Evolutionary conservation across 208 protist genomes (phyloP).

Genomic region (Crithidia sp.): DNA sequence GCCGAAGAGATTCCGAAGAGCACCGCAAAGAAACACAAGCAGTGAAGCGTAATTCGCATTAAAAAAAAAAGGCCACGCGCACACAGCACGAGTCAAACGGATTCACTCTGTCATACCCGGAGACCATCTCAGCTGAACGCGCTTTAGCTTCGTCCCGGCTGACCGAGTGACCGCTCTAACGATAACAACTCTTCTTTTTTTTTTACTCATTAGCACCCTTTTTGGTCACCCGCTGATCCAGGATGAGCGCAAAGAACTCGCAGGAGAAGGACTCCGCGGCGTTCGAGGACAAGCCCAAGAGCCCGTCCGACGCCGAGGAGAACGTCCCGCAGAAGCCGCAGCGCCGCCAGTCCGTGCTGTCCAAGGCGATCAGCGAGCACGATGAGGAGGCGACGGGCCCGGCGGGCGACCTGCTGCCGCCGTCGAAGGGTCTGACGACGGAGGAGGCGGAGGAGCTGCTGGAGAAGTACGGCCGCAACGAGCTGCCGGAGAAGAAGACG

Average conservation of each 20-base stretch:
- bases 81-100: no score
- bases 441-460: conserved; percentile 69
- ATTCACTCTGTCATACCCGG: no score
- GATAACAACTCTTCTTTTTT: conserved; percentile 1
- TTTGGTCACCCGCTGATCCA: background rate
- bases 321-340: conserved; percentile 59
- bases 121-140: background rate
- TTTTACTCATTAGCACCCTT: conserved; percentile 3
- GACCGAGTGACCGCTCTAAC: background rate
- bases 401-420: conserved; percentile 40
- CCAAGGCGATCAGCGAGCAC: conserved; percentile 80
- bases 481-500: conserved; percentile 77
- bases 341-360: conserved; percentile 71
- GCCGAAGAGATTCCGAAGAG: no score
- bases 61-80: background rate
- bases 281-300: conserved; percentile 44
- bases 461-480: conserved; percentile 74
- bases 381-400: conserved; percentile 40
- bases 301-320: conserved; percentile 36
- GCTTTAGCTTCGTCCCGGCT: background rate
- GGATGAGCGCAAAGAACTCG: conserved; percentile 41
- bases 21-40: background rate
- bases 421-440: conserved; percentile 69
- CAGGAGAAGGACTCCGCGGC: conserved; percentile 23
- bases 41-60: no score